Evolutionary conservation across 306 rosid species (phyloP).

Genomic region (Cyamopsis tetragonoloba): DNA sequence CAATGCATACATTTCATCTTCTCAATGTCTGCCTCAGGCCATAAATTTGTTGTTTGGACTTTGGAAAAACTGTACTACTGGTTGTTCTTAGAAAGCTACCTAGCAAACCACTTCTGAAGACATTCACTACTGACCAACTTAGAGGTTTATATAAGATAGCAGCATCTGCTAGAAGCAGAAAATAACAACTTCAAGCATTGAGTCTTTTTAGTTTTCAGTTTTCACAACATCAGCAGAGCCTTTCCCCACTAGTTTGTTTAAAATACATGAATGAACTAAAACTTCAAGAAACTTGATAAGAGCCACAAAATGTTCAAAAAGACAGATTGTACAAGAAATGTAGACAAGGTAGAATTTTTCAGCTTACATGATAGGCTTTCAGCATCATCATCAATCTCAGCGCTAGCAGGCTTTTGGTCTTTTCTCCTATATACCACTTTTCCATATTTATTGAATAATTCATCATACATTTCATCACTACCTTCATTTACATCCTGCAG

Average conservation of each 20-base stretch:
- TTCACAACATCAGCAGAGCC: neutral
- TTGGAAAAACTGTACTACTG: neutral
- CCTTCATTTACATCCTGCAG: conserved; percentile 73
- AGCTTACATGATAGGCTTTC: conserved; percentile 91
- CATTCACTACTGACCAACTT: conserved; percentile 2
- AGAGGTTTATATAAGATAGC: neutral
- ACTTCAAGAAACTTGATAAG: neutral
- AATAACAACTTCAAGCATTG: neutral
- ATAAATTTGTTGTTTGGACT: neutral
- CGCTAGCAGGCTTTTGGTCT: conserved; percentile 58
- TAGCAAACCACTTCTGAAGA: neutral
- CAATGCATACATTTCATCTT: neutral
- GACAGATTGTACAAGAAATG: neutral
- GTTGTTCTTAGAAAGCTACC: neutral
- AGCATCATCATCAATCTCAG: conserved; percentile 85
- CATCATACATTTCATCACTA: conserved; percentile 82
- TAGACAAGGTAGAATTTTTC: conserved; percentile 4
- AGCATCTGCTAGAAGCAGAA: neutral
- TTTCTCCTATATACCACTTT: conserved; percentile 70
- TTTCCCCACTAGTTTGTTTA: neutral
- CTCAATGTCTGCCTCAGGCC: neutral
- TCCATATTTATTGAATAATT: conserved; percentile 75
- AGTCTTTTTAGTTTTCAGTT: too few relatives aligned
- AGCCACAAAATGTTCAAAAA: neutral
- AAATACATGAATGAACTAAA: neutral